Evolutionary conservation across 495 filamentous ascomycete genomes (phyloP).

Genomic region (Penicillium robsamsonii): DNA sequence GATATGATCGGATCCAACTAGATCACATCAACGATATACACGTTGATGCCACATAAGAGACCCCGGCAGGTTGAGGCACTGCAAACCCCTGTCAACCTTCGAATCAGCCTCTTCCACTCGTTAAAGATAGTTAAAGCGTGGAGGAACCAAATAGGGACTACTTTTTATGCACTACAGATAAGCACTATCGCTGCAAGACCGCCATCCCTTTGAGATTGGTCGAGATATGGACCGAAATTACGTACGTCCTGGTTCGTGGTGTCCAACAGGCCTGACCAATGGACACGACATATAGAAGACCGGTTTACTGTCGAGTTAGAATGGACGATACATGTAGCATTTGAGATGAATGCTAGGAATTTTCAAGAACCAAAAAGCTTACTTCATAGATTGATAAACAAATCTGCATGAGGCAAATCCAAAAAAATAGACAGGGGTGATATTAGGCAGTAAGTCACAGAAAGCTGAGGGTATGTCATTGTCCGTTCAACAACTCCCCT

Average conservation of each 20-base stretch:
- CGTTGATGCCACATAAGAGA: background rate
- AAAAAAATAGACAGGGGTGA: conserved; percentile 1
- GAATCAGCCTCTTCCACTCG: too few species aligned
- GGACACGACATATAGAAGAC: background rate
- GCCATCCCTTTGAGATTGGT: too few species aligned
- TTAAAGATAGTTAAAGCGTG: too few species aligned
- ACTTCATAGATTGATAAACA: background rate
- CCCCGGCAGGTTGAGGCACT: too few species aligned
- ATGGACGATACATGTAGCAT: background rate
- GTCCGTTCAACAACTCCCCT: conserved; percentile 16
- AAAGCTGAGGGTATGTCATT: conserved; percentile 19
- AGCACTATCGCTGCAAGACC: too few species aligned
- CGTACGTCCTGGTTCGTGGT: too few species aligned
- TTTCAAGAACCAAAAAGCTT: background rate
- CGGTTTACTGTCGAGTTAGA: background rate
- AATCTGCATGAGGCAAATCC: background rate
- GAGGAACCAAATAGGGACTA: too few species aligned
- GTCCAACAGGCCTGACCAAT: too few species aligned
- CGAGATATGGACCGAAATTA: too few species aligned
- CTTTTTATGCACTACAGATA: too few species aligned
- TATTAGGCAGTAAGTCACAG: conserved; percentile 11
- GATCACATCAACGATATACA: background rate
- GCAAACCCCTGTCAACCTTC: too few species aligned
- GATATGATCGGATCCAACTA: background rate
- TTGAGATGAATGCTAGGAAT: background rate